A percentile compares a stretch with the other conserved stretches of the same genome.
Conservation (phyloP, 345 rosid genomes). For the Mallotus nudiflorus region DNA sequence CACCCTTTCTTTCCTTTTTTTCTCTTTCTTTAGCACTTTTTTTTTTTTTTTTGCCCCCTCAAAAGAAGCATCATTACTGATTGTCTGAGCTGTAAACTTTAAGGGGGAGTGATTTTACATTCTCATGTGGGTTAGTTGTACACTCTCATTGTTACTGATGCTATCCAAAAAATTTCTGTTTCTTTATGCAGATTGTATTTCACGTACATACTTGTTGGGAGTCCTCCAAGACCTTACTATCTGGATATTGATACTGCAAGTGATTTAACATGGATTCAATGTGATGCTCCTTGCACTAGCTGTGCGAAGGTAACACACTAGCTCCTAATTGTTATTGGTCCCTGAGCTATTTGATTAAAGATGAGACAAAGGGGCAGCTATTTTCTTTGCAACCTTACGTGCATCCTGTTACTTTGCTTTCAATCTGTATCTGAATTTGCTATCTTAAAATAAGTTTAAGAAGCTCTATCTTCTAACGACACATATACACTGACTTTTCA, state of each 20-base stretch:
- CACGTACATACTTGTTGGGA: slow-evolving; percentile 71
- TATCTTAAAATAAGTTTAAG: no score
- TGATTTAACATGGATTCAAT: slow-evolving; percentile 94
- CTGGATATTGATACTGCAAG: slow-evolving; percentile 95
- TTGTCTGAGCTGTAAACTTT: no score
- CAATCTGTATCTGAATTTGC: background rate
- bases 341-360: background rate
- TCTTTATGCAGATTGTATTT: slow-evolving; percentile 58
- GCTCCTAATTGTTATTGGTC: background rate
- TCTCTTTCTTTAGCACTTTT: background rate
- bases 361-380: background rate
- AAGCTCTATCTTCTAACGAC: no score
- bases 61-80: no score
- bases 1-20: background rate
- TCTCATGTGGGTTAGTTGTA: no score
- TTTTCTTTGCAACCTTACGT: background rate
- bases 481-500: no score
- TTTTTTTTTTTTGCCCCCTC: background rate
- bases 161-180: slow-evolving; percentile 4
- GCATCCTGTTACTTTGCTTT: background rate
- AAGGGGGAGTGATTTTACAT: no score
- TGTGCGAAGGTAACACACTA: slow-evolving; percentile 75
- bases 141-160: background rate
- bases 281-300: slow-evolving; percentile 92
- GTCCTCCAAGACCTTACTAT: slow-evolving; percentile 58